Base-by-base conservation (phyloP, 257 asterid genomes). In the Lycium barbarum region DNA sequence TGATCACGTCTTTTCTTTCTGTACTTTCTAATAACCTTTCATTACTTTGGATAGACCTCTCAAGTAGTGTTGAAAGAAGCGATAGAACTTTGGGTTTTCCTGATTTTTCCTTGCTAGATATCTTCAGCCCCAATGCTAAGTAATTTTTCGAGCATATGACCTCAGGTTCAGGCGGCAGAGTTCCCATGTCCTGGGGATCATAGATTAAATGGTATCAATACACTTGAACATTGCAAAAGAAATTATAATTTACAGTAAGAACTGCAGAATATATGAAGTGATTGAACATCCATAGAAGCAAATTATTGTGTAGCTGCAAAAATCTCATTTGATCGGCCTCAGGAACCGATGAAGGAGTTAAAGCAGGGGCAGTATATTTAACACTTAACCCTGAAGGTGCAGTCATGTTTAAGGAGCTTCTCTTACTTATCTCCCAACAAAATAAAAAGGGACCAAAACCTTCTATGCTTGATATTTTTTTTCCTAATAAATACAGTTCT, bases 21-120 rank as follows among this genome's bases (percentile, higher is more conserved):
- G 92, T 81, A 53, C 90, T 80, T 84, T 93, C 92, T 20, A 93
- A 86, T 55, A 86, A 78, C 85, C 88, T 89, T 74, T 94, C 99
- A 3, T 92, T 93, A 87, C 86, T 88, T 87, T 90, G 86, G 70
- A 95, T 90, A 54, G 92, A 86, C 54, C 91, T 92, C 88, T 96
- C 98, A 54, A 96, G 94, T 84, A 94, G 85, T 12, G 91, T 78
- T 6, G 97, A 91, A 65, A 96, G 87, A 76, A 91, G 91, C 11
- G 97, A 90, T 63, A 96, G 73, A 62, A 93, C 88, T 84, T 59
- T 92, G 51, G 99, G 99, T 82, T 92, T 94, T 84, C 90, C 90
- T 35, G 89, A 12, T 33, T 76, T 90, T 74, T 83, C 92, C 86
- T 90, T 93, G 70, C 89, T 79, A 49, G 90, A 88, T 76, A 83